Evolutionary conservation across 192 early-diverging fungal genomes (phyloP), one percentile per base, ranked within the genome.

Genomic region (Backusella morwellensis): DNA sequence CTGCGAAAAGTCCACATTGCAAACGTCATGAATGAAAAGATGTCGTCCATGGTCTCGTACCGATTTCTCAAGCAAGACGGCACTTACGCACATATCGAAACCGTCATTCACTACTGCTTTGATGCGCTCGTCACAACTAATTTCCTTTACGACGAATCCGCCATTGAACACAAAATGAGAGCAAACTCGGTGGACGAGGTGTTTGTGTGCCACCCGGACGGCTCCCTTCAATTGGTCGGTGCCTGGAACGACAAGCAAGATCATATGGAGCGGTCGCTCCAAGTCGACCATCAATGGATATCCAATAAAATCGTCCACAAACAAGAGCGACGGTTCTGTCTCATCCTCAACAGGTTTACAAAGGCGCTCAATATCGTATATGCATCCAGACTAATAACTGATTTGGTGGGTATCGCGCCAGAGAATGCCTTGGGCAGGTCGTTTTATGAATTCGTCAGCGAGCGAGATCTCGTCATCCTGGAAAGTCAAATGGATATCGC

Each of bases 21-120:
- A 7, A 78, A 76, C 38, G 75, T 88, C 17, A 44, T 75, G 17
- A 67, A 80, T 32, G 81, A 85, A 73, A 79, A 84, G 42, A 83
- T 85, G 81, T 80, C 81, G 2, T 81, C 82, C 4, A 81, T 82
- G n/a, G 74, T 86, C 17, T 42, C 80, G 1, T 70, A 82, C 14
- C 86, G 87, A 12, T 78, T 83, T 35, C 71, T 59, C 50, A 77
- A 79, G 73, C 83, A 83, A 68, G 42, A 80, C 35, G 87, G 82
- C 14, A 2, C 21, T 2, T 81, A 75, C 41, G 73, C 77, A 8
- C 72, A 72, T 8, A 38, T 80, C 5, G 76, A 80, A 29, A 75
- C 77, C 0, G 34, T 75, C 9, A 70, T 84, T 70, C 72, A 84
- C 36, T 77, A 78, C 19, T 80, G 76, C 42, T 75, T 66, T 23